Conservation (phyloP, 768 basidiomycete species). For the Termitomyces sp. region DNA sequence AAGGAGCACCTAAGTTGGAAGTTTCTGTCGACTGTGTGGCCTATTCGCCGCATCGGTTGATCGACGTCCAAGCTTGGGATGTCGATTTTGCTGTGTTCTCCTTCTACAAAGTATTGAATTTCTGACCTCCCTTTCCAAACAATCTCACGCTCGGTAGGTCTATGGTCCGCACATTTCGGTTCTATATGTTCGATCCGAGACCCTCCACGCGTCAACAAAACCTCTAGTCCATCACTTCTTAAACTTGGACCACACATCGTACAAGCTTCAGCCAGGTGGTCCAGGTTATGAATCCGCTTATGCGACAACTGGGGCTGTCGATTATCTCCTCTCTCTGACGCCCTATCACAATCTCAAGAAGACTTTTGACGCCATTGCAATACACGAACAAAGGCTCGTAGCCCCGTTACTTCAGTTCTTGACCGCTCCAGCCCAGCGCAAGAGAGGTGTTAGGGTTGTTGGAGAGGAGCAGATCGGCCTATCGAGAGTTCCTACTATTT, state of each 20-base stretch:
- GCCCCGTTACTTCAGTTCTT: conserved; percentile 51
- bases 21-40: conserved; percentile 75
- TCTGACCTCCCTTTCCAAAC: not conserved
- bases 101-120: conserved; percentile 60
- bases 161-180: conserved; percentile 72
- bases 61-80: conserved; percentile 76
- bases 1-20: conserved; percentile 58
- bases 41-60: conserved; percentile 66
- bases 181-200: conserved; percentile 50
- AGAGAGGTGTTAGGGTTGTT: conserved; percentile 61
- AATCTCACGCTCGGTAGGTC: conserved; percentile 34
- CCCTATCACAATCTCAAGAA: conserved; percentile 40
- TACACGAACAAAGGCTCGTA: conserved; percentile 59
- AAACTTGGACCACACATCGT: conserved; percentile 33
- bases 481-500: conserved; percentile 60
- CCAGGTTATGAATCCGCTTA: conserved; percentile 72
- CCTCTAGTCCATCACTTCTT: conserved; percentile 73
- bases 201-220: conserved; percentile 46
- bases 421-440: conserved; percentile 39
- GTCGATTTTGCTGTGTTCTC: conserved; percentile 70
- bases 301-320: conserved; percentile 50
- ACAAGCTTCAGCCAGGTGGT: conserved; percentile 71
- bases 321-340: conserved; percentile 61
- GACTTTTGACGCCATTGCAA: conserved; percentile 52
- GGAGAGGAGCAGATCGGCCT: conserved; percentile 46